Conservation (phyloP, 129 eudicot genomes). For the Centrapalus pauciflorus region DNA sequence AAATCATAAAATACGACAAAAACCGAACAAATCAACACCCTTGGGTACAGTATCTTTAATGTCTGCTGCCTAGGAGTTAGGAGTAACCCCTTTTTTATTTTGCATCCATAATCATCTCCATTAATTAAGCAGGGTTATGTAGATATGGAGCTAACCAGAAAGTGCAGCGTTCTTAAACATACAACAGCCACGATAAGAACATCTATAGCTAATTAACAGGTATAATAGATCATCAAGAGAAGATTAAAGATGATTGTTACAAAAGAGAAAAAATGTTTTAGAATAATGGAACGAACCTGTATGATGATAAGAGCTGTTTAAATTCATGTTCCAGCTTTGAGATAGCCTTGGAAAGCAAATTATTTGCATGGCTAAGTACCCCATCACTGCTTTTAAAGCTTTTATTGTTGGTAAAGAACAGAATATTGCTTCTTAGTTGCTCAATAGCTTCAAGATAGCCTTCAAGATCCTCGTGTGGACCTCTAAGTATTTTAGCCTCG, state of each 20-base stretch:
- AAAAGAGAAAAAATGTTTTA: neutral
- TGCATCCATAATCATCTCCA: too few species aligned
- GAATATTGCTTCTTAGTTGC: constrained; percentile 73
- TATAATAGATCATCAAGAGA: too few species aligned
- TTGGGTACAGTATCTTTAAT: too few species aligned
- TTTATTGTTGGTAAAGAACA: constrained; percentile 72
- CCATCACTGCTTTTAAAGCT: constrained; percentile 91
- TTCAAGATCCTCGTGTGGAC: constrained; percentile 94
- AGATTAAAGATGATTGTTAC: neutral
- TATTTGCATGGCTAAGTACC: constrained; percentile 74
- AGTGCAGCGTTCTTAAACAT: neutral
- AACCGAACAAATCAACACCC: too few species aligned
- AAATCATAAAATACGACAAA: too few species aligned
- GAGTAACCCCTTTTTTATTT: too few species aligned
- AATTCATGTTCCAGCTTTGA: constrained; percentile 90
- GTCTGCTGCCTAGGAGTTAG: too few species aligned
- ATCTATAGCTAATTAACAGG: too few species aligned
- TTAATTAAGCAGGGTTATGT: too few species aligned
- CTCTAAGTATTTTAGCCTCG: constrained; percentile 84
- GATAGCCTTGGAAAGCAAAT: constrained; percentile 77
- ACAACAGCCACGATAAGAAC: neutral
- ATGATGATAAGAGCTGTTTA: constrained; percentile 62
- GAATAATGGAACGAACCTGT: constrained; percentile 49
- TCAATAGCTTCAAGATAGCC: constrained; percentile 91
- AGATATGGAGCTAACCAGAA: neutral